A percentile compares a stretch with the other conserved stretches of the same genome.
phyloP scores from a whole-genome alignment of 805 yeast genomes.

The Vanderwaltozyma tropicalis region DNA sequence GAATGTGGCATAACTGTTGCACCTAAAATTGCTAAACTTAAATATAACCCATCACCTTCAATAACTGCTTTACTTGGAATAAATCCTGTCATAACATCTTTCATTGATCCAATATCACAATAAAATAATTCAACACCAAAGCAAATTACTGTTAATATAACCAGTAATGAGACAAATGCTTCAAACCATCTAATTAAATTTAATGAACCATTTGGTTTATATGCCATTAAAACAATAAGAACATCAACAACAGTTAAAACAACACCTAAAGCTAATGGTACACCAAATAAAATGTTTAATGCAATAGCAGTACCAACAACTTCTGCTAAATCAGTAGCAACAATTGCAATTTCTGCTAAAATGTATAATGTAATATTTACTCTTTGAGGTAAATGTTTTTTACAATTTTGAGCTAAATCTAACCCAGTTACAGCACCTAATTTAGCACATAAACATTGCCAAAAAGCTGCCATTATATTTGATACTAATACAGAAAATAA shows the following conservation, averaged over 20 bases:
- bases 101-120: constrained; percentile 45
- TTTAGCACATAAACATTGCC: constrained; percentile 77
- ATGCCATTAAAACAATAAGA: constrained; percentile 73
- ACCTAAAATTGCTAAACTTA: constrained; percentile 79
- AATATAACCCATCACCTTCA: constrained; percentile 55
- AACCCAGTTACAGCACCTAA: constrained; percentile 91
- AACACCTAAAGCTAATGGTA: constrained; percentile 80
- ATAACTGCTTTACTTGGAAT: constrained; percentile 42
- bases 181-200: constrained; percentile 71
- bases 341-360: constrained; percentile 81
- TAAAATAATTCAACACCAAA: constrained; percentile 69
- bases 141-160: constrained; percentile 74
- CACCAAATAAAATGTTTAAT: constrained; percentile 64
- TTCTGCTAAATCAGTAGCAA: constrained; percentile 94
- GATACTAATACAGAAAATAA: constrained; percentile 70
- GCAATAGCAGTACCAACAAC: constrained; percentile 97
- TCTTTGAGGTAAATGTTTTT: constrained; percentile 55
- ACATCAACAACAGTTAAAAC: constrained; percentile 80
- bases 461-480: constrained; percentile 75
- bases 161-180: constrained; percentile 65
- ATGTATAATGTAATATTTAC: constrained; percentile 55
- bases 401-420: constrained; percentile 82
- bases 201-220: constrained; percentile 76
- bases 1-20: constrained; percentile 96
- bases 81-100: constrained; percentile 62